These are phyloP conservation scores for Physcomitrium patens DNA, from an alignment of 225 moss, liverwort and hornwort species.

Conservation along the genomic window DNA sequence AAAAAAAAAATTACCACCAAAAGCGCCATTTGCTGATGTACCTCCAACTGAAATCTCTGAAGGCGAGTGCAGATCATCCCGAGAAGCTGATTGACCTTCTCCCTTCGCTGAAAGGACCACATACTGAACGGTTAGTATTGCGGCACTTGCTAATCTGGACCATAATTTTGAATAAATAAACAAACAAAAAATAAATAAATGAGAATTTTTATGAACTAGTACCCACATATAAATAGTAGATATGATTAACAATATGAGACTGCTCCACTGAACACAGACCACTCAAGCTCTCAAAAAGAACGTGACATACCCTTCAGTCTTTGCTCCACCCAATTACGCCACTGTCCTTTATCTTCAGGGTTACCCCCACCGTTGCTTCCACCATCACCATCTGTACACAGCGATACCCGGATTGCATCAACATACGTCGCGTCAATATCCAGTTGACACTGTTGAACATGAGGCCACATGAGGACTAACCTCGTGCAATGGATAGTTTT, in stretches of 20 bases:
- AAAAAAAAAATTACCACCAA: too few species aligned
- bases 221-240: too few species aligned
- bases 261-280: too few species aligned
- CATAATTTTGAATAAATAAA: too few species aligned
- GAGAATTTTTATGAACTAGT: too few species aligned
- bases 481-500: too few species aligned
- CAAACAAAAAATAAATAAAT: too few species aligned
- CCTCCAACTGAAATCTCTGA: conserved; percentile 26
- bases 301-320: conserved; percentile 29
- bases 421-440: neutral
- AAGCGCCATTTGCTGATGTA: conserved; percentile 15
- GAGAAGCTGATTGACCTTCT: conserved; percentile 13
- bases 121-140: neutral
- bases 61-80: conserved; percentile 26
- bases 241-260: too few species aligned
- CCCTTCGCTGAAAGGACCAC: conserved; percentile 36
- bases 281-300: neutral
- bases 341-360: conserved; percentile 28
- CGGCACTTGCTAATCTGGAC: neutral
- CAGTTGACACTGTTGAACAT: neutral
- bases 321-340: conserved; percentile 37
- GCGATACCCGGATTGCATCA: neutral
- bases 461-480: too few species aligned
- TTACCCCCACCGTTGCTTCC: conserved; percentile 18
- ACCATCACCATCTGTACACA: conserved; percentile 1